phyloP scores from a whole-genome alignment of 2,329 filamentous ascomycete species.

The Zasmidium angulare region DNA sequence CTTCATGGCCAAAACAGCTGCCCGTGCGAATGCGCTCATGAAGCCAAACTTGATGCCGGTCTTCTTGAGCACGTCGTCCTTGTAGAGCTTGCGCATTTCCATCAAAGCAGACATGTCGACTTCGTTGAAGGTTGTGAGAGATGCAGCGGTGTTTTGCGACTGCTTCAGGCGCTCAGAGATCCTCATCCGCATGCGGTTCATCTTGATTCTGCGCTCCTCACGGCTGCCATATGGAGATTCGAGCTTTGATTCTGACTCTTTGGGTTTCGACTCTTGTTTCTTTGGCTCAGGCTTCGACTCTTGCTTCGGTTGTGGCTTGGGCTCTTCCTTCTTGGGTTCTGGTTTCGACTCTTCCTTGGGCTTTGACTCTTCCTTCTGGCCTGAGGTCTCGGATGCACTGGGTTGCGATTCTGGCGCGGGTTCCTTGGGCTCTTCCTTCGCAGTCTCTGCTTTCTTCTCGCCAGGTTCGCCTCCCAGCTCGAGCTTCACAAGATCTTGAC shows the following conservation, averaged over 20 bases:
- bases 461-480: slow-evolving; percentile 69
- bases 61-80: slow-evolving; percentile 94
- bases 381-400: slow-evolving; percentile 52
- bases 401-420: slow-evolving; percentile 52
- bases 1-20: slow-evolving; percentile 86
- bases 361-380: slow-evolving; percentile 31
- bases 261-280: slow-evolving; percentile 40
- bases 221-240: slow-evolving; percentile 64
- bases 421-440: slow-evolving; percentile 59
- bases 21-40: slow-evolving; percentile 96
- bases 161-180: slow-evolving; percentile 98
- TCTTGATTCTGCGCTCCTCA: slow-evolving; percentile 93
- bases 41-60: slow-evolving; percentile 98
- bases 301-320: slow-evolving; percentile 45
- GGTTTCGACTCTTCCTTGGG: slow-evolving; percentile 47
- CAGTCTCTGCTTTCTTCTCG: slow-evolving; percentile 58
- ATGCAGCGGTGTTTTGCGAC: slow-evolving; percentile 96
- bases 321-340: slow-evolving; percentile 46
- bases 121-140: slow-evolving; percentile 97
- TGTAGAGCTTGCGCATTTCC: slow-evolving; percentile 96
- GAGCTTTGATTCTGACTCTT: slow-evolving; percentile 40
- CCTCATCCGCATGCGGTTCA: slow-evolving; percentile 98
- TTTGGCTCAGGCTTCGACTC: slow-evolving; percentile 48
- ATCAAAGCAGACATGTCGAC: slow-evolving; percentile 98
- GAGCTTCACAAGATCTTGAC: slow-evolving; percentile 83